Conservation (phyloP, 495 filamentous ascomycete species). For the Apiosordaria backusii region DNA sequence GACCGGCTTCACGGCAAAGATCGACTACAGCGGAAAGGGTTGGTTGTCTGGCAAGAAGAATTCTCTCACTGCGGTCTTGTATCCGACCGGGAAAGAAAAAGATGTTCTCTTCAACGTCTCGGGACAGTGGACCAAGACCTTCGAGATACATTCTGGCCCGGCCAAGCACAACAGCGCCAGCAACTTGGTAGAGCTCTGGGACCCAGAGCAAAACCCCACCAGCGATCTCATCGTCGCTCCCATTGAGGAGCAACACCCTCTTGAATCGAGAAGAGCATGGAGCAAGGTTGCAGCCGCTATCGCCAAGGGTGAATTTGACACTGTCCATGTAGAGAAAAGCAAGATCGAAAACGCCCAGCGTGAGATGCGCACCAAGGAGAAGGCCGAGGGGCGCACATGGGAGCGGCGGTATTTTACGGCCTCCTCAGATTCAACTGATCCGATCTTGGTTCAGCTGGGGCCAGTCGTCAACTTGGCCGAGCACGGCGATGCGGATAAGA, state of each 20-base stretch:
- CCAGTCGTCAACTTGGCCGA: conserved; percentile 49
- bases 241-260: conserved; percentile 75
- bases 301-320: conserved; percentile 75
- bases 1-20: conserved; percentile 83
- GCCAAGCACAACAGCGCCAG: conserved; percentile 55
- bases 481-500: conserved; percentile 72
- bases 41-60: conserved; percentile 97
- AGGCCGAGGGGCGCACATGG: conserved; percentile 74
- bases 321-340: conserved; percentile 70
- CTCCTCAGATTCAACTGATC: conserved; percentile 46
- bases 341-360: conserved; percentile 91
- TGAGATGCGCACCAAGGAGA: conserved; percentile 76
- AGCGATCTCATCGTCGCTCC: conserved; percentile 70
- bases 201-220: conserved; percentile 56
- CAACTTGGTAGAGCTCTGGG: conserved; percentile 62
- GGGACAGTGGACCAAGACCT: conserved; percentile 87
- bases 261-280: conserved; percentile 90
- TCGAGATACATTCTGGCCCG: conserved; percentile 70
- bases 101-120: conserved; percentile 79
- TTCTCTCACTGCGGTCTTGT: conserved; percentile 74
- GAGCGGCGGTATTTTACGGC: conserved; percentile 77
- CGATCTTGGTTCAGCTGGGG: conserved; percentile 57
- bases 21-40: conserved; percentile 88
- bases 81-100: conserved; percentile 73
- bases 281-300: conserved; percentile 77